A percentile compares a stretch with the other conserved stretches of the same genome.
These are phyloP conservation scores for Agaricus sinodeliciosus DNA, from an alignment of 768 basidiomycete genomes.

Conservation along the genomic window DNA sequence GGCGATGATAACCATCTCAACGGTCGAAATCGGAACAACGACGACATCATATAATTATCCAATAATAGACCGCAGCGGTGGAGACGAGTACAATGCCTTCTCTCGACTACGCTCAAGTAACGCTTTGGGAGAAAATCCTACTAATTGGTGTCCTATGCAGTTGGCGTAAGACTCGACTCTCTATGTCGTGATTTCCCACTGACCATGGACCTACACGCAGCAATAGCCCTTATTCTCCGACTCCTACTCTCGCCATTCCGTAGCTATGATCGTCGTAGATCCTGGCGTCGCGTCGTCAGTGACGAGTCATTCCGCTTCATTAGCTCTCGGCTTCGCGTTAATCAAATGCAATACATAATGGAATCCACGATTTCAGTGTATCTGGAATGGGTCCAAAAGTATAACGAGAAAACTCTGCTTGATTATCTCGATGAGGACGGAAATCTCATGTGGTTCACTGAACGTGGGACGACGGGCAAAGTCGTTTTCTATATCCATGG, in stretches of 20 bases:
- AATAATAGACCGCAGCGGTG: no score
- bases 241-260: constrained; percentile 6
- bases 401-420: constrained; percentile 12
- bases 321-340: constrained; percentile 8
- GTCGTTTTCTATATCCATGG: constrained; percentile 29
- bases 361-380: constrained; percentile 19
- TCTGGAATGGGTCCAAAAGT: constrained; percentile 16
- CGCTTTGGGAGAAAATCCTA: no score
- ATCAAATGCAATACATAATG: constrained; percentile 18
- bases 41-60: no score
- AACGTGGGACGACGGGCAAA: constrained; percentile 21
- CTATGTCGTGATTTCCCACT: no score
- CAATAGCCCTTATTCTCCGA: neutral
- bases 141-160: no score
- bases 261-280: constrained; percentile 1
- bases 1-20: no score
- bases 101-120: no score
- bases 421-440: constrained; percentile 23
- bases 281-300: constrained; percentile 6
- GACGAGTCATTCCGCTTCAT: constrained; percentile 9
- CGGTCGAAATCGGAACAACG: no score
- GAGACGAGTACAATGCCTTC: no score
- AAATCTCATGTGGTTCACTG: constrained; percentile 24
- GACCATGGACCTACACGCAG: neutral
- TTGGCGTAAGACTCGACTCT: no score